Conservation (phyloP, 1,284 basidiomycete species). For the Fomitopsis schrenkii region DNA sequence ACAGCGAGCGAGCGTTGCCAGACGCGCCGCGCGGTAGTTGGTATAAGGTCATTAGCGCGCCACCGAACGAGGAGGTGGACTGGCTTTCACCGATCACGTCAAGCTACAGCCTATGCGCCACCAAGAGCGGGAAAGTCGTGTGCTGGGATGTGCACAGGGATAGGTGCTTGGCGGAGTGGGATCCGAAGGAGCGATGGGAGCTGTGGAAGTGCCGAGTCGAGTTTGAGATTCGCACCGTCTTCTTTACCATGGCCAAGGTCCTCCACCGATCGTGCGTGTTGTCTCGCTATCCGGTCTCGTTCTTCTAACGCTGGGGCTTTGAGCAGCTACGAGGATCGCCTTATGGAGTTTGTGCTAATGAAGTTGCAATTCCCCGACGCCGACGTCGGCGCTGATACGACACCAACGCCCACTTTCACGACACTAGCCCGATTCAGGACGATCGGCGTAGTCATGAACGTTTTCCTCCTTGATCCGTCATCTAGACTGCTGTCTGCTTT, state of each 20-base stretch:
- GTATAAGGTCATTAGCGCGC: constrained; percentile 63
- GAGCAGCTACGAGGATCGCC: constrained; percentile 25
- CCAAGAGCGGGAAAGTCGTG: constrained; percentile 69
- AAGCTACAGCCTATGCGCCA: constrained; percentile 67
- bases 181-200: constrained; percentile 62
- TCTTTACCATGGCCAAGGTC: constrained; percentile 70
- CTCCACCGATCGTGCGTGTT: constrained; percentile 45
- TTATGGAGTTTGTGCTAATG: constrained; percentile 34
- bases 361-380: constrained; percentile 29
- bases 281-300: neutral
- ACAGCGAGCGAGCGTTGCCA: constrained; percentile 5
- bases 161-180: constrained; percentile 59
- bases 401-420: constrained; percentile 36
- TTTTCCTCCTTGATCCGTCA: constrained; percentile 67
- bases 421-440: constrained; percentile 58
- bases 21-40: constrained; percentile 26
- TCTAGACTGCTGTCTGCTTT: constrained; percentile 61
- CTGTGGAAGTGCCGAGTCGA: constrained; percentile 75
- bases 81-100: constrained; percentile 75
- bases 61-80: constrained; percentile 63
- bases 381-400: neutral
- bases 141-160: constrained; percentile 70
- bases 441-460: constrained; percentile 67
- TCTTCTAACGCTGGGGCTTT: neutral
- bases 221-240: constrained; percentile 65